Base-by-base conservation (phyloP, 805 yeast genomes). In the Phaffomyces opuntiae region DNA sequence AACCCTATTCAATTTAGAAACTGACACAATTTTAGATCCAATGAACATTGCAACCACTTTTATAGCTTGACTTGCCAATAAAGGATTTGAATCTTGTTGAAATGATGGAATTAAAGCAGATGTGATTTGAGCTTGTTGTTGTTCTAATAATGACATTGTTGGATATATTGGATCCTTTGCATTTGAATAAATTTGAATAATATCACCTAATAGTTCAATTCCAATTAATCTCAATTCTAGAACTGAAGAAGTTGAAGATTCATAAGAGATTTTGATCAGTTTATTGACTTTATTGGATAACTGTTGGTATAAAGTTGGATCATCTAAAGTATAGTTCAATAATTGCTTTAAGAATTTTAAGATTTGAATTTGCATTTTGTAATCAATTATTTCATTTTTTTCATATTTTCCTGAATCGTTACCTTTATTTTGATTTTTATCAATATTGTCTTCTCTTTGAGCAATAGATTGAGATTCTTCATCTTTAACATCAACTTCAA, bases 91-190 rank as follows among this genome's bases (percentile, higher is more conserved):
- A 17, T 81, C 90, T 4, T 74, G 68, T 32, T 74, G 75, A 65
- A 93, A 91, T 11, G 95, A 87, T 0, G 97, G 96, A 41, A 88
- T 76, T 46, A 91, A 70, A 0, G 98, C 95, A 47, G 96, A 83
- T 9, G 87, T 82, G 9, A 93, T 87, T 55, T 88, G 96, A 0
- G 98, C 98, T 56, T 93, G 96, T 57, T 86, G 96, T 63, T 90
- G 97, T 53, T 87, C 96, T 38, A 91, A 66, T 9, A 89, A 71
- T 0, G 91, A 76, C 14, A 76, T 75, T 4, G 81, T 80, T 0
- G 87, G 83, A 54, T 81, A 83, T 27, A 85, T 74, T 0, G 91
- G 88, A 59, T 86, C 96, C 11, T 69, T 74, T 41, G 80, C 63
- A 25, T 73, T 72, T 0, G 88, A 81, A 62, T 78, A 84, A 1